A percentile compares a stretch with the other conserved stretches of the same genome.
These are phyloP conservation scores for Cyathus striatus DNA, from an alignment of 768 basidiomycete species.

Conservation along the genomic window DNA sequence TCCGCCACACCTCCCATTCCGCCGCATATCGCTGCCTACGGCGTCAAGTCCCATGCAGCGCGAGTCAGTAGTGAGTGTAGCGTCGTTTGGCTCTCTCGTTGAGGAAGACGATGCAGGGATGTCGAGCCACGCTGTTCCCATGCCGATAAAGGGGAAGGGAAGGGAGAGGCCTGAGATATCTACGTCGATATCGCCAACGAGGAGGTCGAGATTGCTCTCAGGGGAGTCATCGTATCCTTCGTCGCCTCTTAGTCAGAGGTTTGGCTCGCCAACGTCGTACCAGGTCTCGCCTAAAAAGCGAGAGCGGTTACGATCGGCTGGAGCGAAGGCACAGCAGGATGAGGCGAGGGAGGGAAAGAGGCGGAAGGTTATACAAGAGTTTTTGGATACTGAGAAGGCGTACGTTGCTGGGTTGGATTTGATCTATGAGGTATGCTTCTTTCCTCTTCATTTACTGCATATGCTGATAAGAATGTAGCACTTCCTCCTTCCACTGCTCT, in stretches of 20 bases:
- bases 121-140: slow-evolving; percentile 35
- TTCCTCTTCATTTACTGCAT: background rate
- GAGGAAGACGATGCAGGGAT: slow-evolving; percentile 40
- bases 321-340: too few relatives aligned
- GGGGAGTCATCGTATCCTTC: too few relatives aligned
- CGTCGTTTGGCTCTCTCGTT: slow-evolving; percentile 68
- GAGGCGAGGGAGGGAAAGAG: slow-evolving; percentile 51
- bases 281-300: too few relatives aligned
- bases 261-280: too few relatives aligned
- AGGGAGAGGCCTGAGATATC: too few relatives aligned
- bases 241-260: too few relatives aligned
- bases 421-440: slow-evolving; percentile 63
- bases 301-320: too few relatives aligned
- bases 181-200: too few relatives aligned
- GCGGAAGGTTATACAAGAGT: slow-evolving; percentile 70
- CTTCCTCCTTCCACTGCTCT: slow-evolving; percentile 77
- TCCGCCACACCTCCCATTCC: slow-evolving; percentile 52
- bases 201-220: too few relatives aligned
- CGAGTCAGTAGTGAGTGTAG: slow-evolving; percentile 64
- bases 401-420: slow-evolving; percentile 82
- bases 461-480: too few relatives aligned
- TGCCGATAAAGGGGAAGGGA: too few relatives aligned
- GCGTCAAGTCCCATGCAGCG: slow-evolving; percentile 48
- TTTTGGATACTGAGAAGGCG: slow-evolving; percentile 74
- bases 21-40: slow-evolving; percentile 57